Base-by-base conservation (phyloP, 2,329 filamentous ascomycete genomes). In the Fusarium secorum region DNA sequence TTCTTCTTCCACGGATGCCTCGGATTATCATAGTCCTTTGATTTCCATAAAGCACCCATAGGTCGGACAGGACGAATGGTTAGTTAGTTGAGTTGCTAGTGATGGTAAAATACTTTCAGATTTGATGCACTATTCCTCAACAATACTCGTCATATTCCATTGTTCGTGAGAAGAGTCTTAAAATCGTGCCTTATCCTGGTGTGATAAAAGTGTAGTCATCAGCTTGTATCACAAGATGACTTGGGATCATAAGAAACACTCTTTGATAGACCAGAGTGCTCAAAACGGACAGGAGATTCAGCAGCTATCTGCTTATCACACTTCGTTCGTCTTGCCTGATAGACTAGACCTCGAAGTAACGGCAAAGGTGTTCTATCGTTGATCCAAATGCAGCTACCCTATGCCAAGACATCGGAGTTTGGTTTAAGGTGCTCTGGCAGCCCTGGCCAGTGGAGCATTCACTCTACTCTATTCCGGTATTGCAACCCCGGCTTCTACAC, bases 131-230 rank as follows among this genome's bases (percentile, higher is more conserved):
- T 18, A 5, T 49, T 14, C 1, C 4, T 24, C 8, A 7, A 49
- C 10, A 14, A 14, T 24, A 49, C 11, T 11, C 15, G 6, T 13
- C 8, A 10, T 20, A 0, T 11, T 18, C 5, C 3, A 7, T 14
- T 8, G 4, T 18, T 20, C 5, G 14, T 10, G 4, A 20, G 8
- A 14, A 24, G 2, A 18, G 4, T 18, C 11, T 14, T 3, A 2
- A 2, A 14, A 4, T 8, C 11, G 0, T 20, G 4, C 17, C 4
- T 15, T 9, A 15, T 24, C 3, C 8, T 1, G 0, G 0, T 1
- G 2, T 7, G 15, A 24, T 48, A 3, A 10, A 49, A 10, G 7
- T 1, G 2, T 18, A 3, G 11, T 14, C 2, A 24, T 11, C 8
- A 24, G 6, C 14, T 15, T 33, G 17, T 20, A 9, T 28, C 6